These are phyloP conservation scores for Musa beccarii DNA, from an alignment of 176 grass and related monocot genomes.

Conservation along the genomic window DNA sequence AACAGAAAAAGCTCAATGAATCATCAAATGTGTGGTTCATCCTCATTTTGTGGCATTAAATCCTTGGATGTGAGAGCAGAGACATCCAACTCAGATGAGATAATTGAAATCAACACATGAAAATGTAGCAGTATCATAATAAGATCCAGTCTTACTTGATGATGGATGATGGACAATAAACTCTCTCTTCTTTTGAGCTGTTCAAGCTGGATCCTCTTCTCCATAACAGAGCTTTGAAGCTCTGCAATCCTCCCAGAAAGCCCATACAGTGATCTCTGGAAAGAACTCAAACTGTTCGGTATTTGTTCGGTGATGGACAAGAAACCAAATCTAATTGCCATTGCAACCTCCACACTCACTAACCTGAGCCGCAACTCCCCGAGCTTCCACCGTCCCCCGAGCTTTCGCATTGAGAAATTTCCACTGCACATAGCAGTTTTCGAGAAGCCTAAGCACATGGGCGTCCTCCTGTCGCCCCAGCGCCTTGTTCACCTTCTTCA, in stretches of 20 bases:
- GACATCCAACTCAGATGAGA: too few species aligned
- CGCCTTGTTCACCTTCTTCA: slow-evolving; percentile 52
- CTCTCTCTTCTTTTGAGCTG: slow-evolving; percentile 36
- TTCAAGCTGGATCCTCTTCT: slow-evolving; percentile 43
- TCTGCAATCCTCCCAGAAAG: slow-evolving; percentile 21
- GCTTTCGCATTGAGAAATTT: slow-evolving; percentile 57
- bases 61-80: too few species aligned
- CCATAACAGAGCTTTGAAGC: slow-evolving; percentile 32
- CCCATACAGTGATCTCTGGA: slow-evolving; percentile 57
- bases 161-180: slow-evolving; percentile 32
- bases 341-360: not conserved
- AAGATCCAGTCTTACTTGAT: slow-evolving; percentile 41
- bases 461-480: slow-evolving; percentile 47
- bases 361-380: slow-evolving; percentile 43
- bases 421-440: slow-evolving; percentile 53
- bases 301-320: not conserved
- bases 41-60: too few species aligned
- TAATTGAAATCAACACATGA: too few species aligned
- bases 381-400: slow-evolving; percentile 26
- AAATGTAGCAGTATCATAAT: not conserved
- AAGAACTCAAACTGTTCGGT: not conserved
- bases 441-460: slow-evolving; percentile 55
- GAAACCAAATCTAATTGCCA: not conserved
- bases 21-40: too few species aligned
- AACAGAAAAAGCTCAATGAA: too few species aligned